Base-by-base conservation (phyloP, 768 basidiomycete genomes). In the Tricholoma sp. region DNA sequence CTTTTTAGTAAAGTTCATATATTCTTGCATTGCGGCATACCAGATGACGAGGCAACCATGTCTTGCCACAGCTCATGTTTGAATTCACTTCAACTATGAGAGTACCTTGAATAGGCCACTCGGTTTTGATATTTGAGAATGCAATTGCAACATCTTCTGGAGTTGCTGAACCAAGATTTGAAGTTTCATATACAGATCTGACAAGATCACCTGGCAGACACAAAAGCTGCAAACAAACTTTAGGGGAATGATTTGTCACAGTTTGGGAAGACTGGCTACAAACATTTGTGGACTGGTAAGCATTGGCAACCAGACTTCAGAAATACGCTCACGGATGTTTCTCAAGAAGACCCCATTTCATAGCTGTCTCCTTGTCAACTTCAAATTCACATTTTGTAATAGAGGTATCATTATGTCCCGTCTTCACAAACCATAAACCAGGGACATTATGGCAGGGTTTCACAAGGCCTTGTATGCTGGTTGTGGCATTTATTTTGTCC, bases 41-140 rank as follows among this genome's bases (percentile, higher is more conserved):
- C 69, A 82, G 55, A 32, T 73, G 53, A 27, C 70, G 53, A 21
- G 81, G 79, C n/a, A 82, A 59, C 74, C 76, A 79, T 2, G 70
- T 74, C 58, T 67, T 71, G 39, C 69, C 71, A 19, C 65, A 60
- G 6, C 61, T 57, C 7, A 64, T 64, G 1, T 63, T 69, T 4
- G 71, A 72, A 61, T 83, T 83, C 52, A 81, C 68, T 56, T 75
- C 71, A 29, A 83, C 64, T 39, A 80, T 69, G 19, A 83, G 62
- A 24, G 71, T 70, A 37, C 81, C 81, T 49, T 71, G 69, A 34
- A 63, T 56, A 46, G 82, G 82, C 82, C 82, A 83, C n/a, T 58
- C 56, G 27, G 66, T 66, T 57, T 67, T 43, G 9, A 73, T 57
- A 4, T 55, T 57, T 24, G 64, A 60, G 4, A 73, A 57, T 7